A percentile compares a stretch with the other conserved stretches of the same genome.
Evolutionary conservation across 441 rosid species (phyloP).

Genomic region (Pelargonium myrrhifolium): DNA sequence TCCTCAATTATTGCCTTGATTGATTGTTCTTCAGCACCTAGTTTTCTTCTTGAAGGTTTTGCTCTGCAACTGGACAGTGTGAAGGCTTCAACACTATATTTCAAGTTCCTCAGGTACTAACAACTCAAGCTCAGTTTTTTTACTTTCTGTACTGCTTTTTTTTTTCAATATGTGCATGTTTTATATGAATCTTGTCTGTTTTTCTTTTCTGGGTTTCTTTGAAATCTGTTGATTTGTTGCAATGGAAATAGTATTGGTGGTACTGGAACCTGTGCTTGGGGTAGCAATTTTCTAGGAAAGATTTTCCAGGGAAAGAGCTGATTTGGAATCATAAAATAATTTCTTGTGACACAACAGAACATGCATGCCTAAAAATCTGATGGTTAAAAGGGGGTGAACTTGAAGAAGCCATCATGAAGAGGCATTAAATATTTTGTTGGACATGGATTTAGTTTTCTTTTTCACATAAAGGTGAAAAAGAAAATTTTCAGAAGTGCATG

Average conservation of each 20-base stretch:
- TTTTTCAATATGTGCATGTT: not conserved
- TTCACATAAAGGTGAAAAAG: not conserved
- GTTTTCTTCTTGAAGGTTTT: slow-evolving; percentile 9
- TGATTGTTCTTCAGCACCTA: slow-evolving; percentile 13
- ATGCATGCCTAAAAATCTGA: slow-evolving; percentile 1
- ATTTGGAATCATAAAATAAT: not conserved
- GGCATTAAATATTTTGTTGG: not conserved
- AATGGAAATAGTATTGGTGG: too few relatives aligned
- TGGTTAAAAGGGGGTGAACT: not conserved
- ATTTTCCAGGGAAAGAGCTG: not conserved
- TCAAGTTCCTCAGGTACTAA: slow-evolving; percentile 29
- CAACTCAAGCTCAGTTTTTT: not conserved
- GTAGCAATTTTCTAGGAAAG: too few relatives aligned
- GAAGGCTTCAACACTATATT: slow-evolving; percentile 19
- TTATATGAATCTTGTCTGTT: not conserved
- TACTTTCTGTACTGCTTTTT: slow-evolving; percentile 1
- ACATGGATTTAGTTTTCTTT: slow-evolving; percentile 3
- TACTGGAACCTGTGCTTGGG: too few relatives aligned
- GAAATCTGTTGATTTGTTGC: too few relatives aligned
- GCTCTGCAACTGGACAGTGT: slow-evolving; percentile 15
- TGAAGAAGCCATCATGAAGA: not conserved
- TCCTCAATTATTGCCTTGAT: slow-evolving; percentile 15
- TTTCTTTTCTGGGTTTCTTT: not conserved
- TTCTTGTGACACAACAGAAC: slow-evolving; percentile 4
- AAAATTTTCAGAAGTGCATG: slow-evolving; percentile 18